Base-by-base conservation (phyloP, 2,329 filamentous ascomycete species). In the Aureobasidium sp. region DNA sequence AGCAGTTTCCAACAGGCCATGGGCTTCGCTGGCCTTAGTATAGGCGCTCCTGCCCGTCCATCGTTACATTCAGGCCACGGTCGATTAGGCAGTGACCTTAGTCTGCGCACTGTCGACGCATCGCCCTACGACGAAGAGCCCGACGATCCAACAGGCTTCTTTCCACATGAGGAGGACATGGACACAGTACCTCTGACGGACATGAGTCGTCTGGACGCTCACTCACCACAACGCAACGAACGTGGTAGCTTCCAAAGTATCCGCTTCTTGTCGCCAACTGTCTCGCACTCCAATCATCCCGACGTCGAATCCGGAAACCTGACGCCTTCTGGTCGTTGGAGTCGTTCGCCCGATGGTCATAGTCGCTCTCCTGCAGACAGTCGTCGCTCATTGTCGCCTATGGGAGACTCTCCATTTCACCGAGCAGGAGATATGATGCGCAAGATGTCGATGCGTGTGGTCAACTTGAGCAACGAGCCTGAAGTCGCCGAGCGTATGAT, bases 381-480 rank as follows among this genome's bases (percentile, higher is more conserved):
- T 25, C 74, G 76, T 62, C 72, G 77, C 49, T 80, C 79, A 8
- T 70, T 79, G 20, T 80, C 79, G 48, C 76, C 79, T 14, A 73
- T 74, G 41, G 71, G 74, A 17, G 76, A 76, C 41, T 80, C 79
- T 42, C 77, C 80, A 25, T 71, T 83, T 51, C 73, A 75, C 49
- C 73, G 80, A 62, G 80, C 79, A 42, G 76, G 78, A 27, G 80
- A 78, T 64, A 78, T 83, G 70, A 71, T 82, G 70, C 74, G 80
- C 66, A 86, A 85, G 67, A 96, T 99, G 86, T 97, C 95, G 36
- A 92, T 97, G 77, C 90, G 94, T 78, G 92, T 99, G 62, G 94
- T 99, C 70, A 97, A 97, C 71, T 84, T 99, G 69, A 96, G 91
- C 75, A 96, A 96, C 71, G 94, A 97, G 70, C 88, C 87, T 5